These are phyloP conservation scores for Scutellaria baicalensis DNA, from an alignment of 257 asterid genomes.

Conservation along the genomic window DNA sequence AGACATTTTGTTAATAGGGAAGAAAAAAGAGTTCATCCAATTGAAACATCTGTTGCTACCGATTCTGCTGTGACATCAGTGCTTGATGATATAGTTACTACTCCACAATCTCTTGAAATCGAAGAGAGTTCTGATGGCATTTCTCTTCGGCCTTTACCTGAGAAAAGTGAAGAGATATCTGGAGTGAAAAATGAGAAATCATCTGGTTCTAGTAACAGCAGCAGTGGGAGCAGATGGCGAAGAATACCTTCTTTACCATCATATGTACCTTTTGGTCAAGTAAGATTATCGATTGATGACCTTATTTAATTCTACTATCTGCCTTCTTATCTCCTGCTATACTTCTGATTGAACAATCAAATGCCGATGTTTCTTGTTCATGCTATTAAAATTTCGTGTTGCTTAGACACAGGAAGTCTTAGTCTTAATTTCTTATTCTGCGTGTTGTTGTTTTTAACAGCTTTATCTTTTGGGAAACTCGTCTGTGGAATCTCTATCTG, in stretches of 20 bases:
- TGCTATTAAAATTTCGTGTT: neutral
- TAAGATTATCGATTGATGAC: conserved; percentile 23
- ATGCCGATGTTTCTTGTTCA: neutral
- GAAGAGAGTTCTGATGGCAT: conserved; percentile 96
- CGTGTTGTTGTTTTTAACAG: conserved; percentile 30
- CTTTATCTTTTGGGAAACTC: conserved; percentile 84
- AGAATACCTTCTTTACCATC: conserved; percentile 87
- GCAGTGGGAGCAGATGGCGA: conserved; percentile 51
- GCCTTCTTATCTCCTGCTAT: neutral
- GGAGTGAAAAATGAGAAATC: conserved; percentile 49
- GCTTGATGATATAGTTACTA: conserved; percentile 50
- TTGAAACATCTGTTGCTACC: conserved; percentile 34
- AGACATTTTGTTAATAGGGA: conserved; percentile 56
- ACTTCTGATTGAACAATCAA: neutral
- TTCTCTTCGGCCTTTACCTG: conserved; percentile 78
- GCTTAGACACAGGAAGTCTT: neutral
- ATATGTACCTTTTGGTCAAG: conserved; percentile 97
- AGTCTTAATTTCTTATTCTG: neutral
- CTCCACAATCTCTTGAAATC: conserved; percentile 92
- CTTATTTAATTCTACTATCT: neutral
- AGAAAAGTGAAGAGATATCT: conserved; percentile 42
- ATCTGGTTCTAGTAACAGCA: conserved; percentile 28
- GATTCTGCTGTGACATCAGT: conserved; percentile 57
- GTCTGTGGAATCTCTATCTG: conserved; percentile 88
- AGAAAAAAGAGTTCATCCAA: conserved; percentile 45